Evolutionary conservation across 306 rosid genomes (phyloP).

Genomic region (Rosa rugosa): DNA sequence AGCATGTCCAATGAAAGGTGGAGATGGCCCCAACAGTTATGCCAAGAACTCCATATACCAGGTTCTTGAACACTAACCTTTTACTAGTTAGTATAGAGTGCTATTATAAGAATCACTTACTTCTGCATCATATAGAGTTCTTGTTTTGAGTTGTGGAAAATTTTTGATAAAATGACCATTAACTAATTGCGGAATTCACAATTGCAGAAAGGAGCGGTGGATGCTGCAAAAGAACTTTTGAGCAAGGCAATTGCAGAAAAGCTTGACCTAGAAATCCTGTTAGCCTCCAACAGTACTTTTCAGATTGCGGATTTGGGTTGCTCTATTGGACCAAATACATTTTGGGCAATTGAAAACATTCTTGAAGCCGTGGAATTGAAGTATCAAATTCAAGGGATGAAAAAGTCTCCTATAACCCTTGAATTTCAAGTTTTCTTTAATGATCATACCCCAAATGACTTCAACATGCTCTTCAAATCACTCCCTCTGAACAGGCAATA

Average conservation of each 20-base stretch:
- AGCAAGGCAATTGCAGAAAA: too few relatives aligned
- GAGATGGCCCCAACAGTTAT: neutral
- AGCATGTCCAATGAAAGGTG: neutral
- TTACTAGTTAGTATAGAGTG: neutral
- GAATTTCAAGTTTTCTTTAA: neutral
- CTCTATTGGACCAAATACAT: neutral
- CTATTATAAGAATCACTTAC: neutral
- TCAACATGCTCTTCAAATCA: neutral
- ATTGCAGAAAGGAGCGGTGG: too few relatives aligned
- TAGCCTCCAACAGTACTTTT: neutral
- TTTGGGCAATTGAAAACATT: neutral
- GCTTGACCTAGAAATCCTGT: too few relatives aligned
- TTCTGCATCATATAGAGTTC: too few relatives aligned
- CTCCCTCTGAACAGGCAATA: neutral
- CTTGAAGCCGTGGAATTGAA: neutral
- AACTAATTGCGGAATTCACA: too few relatives aligned
- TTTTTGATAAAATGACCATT: too few relatives aligned
- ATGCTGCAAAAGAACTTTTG: too few relatives aligned
- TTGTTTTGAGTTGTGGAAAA: too few relatives aligned
- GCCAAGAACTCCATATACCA: neutral
- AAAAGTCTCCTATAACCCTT: neutral
- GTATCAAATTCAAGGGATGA: neutral
- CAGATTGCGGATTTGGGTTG: neutral
- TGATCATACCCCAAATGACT: neutral
- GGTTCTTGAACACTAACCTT: neutral